A percentile compares a stretch with the other conserved stretches of the same genome.
phyloP scores from a whole-genome alignment of 2,329 filamentous ascomycete genomes.

The Elsinoe fawcettii region DNA sequence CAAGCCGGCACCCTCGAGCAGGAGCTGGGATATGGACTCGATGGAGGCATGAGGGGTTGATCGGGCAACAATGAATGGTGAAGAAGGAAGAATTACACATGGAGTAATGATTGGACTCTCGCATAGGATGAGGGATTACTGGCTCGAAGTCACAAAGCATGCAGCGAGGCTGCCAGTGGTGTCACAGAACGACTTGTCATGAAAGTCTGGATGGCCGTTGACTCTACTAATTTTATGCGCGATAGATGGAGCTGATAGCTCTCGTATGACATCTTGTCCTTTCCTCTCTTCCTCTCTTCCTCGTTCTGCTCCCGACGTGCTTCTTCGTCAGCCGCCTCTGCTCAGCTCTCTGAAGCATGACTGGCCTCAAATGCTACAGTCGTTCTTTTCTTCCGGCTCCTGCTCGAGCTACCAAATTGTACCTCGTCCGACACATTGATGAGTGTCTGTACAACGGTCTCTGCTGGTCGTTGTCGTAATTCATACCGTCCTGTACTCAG shows the following conservation, averaged over 20 bases:
- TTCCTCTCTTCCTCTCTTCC: neutral
- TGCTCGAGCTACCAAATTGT: no score
- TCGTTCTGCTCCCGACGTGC: neutral
- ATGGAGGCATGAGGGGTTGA: conserved; percentile 13
- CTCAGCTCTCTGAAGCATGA: no score
- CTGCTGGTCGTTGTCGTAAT: no score
- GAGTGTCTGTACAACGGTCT: no score
- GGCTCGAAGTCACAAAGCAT: neutral
- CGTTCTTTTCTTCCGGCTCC: no score
- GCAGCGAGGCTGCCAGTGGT: neutral
- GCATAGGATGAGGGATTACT: no score
- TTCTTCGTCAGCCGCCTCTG: neutral
- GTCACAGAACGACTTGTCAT: conserved; percentile 12
- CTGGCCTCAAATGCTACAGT: no score
- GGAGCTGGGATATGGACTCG: conserved; percentile 41
- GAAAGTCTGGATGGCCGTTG: neutral
- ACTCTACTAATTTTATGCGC: neutral
- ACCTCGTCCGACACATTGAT: no score
- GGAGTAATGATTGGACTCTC: no score
- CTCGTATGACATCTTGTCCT: conserved; percentile 1
- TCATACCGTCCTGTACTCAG: no score
- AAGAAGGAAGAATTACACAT: neutral
- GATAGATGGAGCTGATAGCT: conserved; percentile 6
- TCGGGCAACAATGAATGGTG: neutral
- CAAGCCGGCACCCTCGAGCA: conserved; percentile 33